These are phyloP conservation scores for Boletus rubropictus DNA, from an alignment of 768 basidiomycete species.

Conservation along the genomic window DNA sequence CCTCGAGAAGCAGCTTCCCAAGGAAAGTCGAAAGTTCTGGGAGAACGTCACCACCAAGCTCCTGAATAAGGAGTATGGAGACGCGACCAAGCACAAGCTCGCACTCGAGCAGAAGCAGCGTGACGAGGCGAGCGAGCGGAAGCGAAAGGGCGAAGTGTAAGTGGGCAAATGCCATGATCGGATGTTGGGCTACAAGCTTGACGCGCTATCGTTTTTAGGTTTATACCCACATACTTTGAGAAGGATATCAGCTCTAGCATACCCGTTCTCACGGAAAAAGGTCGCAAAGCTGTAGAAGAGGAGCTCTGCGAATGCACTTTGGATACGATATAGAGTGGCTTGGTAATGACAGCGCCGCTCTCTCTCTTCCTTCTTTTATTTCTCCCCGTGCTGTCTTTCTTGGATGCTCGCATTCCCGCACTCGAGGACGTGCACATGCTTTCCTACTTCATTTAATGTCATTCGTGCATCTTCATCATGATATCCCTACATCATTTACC, in stretches of 20 bases:
- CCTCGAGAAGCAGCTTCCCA: conserved; percentile 66
- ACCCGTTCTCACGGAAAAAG: conserved; percentile 63
- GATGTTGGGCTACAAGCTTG: not conserved
- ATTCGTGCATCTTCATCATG: conserved; percentile 15
- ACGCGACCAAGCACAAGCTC: conserved; percentile 90
- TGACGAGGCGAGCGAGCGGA: conserved; percentile 82
- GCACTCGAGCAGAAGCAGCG: conserved; percentile 90
- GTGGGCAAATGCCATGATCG: conserved; percentile 29
- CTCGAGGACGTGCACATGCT: conserved; percentile 1
- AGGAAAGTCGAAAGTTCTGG: conserved; percentile 89
- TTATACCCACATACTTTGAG: conserved; percentile 73
- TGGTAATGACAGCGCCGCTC: not conserved
- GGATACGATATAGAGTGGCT: conserved; percentile 13
- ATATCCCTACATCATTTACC: conserved; percentile 28
- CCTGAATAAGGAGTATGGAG: conserved; percentile 77
- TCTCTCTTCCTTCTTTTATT: not conserved
- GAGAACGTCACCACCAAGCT: conserved; percentile 71
- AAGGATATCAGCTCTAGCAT: conserved; percentile 59
- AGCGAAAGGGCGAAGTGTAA: conserved; percentile 71
- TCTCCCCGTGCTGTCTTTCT: conserved; percentile 5
- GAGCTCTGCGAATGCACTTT: conserved; percentile 40
- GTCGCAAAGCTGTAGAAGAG: conserved; percentile 66
- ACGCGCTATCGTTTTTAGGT: conserved; percentile 36
- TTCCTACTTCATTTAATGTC: conserved; percentile 8
- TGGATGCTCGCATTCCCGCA: conserved; percentile 1